These are phyloP conservation scores for Phytophthora meadii DNA, from an alignment of 352 stramenopile genomes.

Conservation along the genomic window DNA sequence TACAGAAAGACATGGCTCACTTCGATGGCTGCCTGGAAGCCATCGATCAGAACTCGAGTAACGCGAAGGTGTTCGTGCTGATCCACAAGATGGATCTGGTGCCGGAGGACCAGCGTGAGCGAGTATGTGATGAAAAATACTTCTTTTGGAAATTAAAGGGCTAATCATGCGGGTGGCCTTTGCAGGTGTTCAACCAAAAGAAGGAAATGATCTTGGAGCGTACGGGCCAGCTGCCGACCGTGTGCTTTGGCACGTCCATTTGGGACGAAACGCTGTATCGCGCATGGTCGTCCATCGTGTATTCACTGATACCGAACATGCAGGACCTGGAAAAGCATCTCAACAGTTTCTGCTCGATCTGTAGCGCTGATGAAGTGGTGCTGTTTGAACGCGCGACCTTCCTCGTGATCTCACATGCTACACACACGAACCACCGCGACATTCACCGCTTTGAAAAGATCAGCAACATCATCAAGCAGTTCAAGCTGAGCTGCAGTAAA, in stretches of 20 bases:
- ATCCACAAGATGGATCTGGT: conserved; percentile 99
- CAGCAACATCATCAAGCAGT: conserved; percentile 99
- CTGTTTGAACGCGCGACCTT: conserved; percentile 99
- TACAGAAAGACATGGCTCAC: conserved; percentile 97
- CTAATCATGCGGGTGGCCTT: not conserved
- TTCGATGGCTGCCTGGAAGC: conserved; percentile 98
- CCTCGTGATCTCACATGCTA: conserved; percentile 98
- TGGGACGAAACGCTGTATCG: conserved; percentile 99
- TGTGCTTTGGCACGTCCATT: conserved; percentile 98
- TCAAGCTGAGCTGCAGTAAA: conserved; percentile 99
- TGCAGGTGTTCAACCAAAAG: conserved; percentile 94
- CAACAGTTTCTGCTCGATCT: conserved; percentile 97
- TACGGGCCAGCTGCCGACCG: conserved; percentile 87
- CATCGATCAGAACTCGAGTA: conserved; percentile 98
- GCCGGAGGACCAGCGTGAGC: conserved; percentile 82
- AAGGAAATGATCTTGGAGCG: conserved; percentile 93
- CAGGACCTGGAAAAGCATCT: conserved; percentile 96
- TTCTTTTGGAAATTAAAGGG: not conserved
- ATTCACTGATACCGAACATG: conserved; percentile 99
- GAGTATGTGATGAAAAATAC: conserved; percentile 45
- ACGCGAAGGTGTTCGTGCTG: conserved; percentile 99
- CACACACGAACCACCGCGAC: conserved; percentile 92
- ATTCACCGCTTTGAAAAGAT: conserved; percentile 99
- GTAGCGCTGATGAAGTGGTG: conserved; percentile 96
- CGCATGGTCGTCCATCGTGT: conserved; percentile 99